These are phyloP conservation scores for Globisporangium nagaii DNA, from an alignment of 352 stramenopile genomes.

Conservation along the genomic window DNA sequence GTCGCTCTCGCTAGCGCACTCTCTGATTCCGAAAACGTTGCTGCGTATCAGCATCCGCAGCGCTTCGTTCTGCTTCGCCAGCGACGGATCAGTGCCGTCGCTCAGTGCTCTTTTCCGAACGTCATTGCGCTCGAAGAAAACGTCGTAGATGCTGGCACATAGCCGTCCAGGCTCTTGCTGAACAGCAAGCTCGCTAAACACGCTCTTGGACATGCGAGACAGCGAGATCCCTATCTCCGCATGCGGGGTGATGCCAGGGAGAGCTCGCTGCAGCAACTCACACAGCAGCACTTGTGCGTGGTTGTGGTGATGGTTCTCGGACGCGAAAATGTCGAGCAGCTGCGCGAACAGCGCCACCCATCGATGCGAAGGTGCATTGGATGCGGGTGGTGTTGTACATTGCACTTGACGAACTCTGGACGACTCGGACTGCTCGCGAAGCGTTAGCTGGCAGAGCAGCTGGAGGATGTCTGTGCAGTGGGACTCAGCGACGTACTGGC, in stretches of 20 bases:
- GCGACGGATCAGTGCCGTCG: background rate
- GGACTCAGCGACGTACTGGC: conserved; percentile 16
- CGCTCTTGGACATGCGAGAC: background rate
- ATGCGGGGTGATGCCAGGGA: conserved; percentile 10
- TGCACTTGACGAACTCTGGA: background rate
- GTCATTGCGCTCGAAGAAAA: background rate
- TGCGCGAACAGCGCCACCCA: conserved; percentile 24
- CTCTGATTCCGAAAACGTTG: background rate
- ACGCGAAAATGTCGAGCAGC: conserved; percentile 13
- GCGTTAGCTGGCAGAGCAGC: conserved; percentile 24
- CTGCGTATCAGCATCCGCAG: conserved; percentile 16
- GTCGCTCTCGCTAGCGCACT: background rate
- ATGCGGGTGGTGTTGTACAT: background rate
- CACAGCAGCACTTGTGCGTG: conserved; percentile 24
- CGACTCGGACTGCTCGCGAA: background rate
- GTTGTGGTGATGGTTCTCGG: background rate
- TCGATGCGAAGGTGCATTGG: conserved; percentile 10
- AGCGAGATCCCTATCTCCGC: conserved; percentile 1
- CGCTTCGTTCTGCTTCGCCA: conserved; percentile 21
- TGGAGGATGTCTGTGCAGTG: conserved; percentile 27
- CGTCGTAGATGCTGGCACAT: background rate
- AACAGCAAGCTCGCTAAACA: background rate
- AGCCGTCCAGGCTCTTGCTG: background rate
- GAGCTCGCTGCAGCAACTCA: conserved; percentile 22
- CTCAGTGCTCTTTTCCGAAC: background rate